phyloP scores from a whole-genome alignment of 2,329 filamentous ascomycete species.

The Trichoderma polysporum region DNA sequence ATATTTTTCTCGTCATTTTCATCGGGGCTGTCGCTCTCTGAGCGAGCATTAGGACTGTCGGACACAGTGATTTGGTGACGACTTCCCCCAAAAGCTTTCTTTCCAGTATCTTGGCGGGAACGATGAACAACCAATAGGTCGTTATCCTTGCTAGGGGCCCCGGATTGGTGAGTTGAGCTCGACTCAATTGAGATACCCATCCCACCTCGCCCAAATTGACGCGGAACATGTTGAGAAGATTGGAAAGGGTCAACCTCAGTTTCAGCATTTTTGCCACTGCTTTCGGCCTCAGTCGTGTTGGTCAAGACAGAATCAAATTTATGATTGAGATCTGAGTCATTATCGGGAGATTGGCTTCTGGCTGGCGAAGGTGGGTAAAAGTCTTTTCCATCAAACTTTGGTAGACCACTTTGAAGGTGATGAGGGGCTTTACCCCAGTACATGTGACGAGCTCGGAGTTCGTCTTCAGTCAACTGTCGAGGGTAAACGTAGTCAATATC shows the following conservation, averaged over 20 bases:
- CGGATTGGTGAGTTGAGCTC: neutral
- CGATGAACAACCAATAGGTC: neutral
- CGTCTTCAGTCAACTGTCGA: slow-evolving; percentile 58
- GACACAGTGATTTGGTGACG: neutral
- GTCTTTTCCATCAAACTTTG: slow-evolving; percentile 65
- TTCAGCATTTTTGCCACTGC: neutral
- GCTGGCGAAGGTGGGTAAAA: slow-evolving; percentile 60
- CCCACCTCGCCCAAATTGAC: neutral
- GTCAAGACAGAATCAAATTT: neutral
- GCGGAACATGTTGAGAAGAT: neutral
- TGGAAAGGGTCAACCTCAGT: neutral
- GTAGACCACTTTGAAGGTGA: slow-evolving; percentile 52
- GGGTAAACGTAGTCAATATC: slow-evolving; percentile 54
- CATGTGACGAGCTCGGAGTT: slow-evolving; percentile 57
- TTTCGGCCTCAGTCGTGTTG: neutral
- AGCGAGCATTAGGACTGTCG: neutral
- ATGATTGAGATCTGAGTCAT: neutral
- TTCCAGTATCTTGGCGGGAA: slow-evolving; percentile 2
- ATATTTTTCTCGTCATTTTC: slow-evolving; percentile 37
- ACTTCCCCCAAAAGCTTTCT: neutral
- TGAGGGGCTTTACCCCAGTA: slow-evolving; percentile 60
- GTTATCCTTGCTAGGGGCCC: neutral
- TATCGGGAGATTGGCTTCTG: slow-evolving; percentile 35
- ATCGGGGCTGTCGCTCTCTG: slow-evolving; percentile 26
- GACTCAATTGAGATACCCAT: neutral